Conservation (phyloP, 2,329 filamentous ascomycete genomes). For the Aspergillus sp. region DNA sequence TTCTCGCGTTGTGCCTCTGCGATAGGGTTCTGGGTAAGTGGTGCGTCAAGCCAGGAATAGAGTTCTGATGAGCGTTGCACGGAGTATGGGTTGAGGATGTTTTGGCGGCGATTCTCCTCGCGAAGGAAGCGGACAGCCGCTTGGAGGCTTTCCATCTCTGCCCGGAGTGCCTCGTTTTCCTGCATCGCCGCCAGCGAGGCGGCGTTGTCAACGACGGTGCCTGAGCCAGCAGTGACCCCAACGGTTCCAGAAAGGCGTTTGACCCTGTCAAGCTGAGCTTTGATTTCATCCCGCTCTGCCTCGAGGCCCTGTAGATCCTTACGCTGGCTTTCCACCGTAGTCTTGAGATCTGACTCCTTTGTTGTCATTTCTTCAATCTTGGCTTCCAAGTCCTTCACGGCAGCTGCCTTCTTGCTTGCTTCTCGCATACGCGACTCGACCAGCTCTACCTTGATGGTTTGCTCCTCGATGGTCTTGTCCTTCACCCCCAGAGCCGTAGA, state of each 20-base stretch:
- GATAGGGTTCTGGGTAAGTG: constrained; percentile 30
- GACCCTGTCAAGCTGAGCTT: constrained; percentile 42
- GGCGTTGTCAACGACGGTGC: constrained; percentile 38
- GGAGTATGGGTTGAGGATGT: constrained; percentile 43
- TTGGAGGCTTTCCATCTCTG: constrained; percentile 45
- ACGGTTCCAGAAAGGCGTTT: constrained; percentile 42
- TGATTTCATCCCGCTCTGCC: constrained; percentile 42
- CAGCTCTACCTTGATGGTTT: constrained; percentile 89
- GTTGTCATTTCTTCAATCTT: constrained; percentile 41
- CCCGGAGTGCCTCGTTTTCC: constrained; percentile 45
- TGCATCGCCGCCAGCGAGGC: constrained; percentile 42
- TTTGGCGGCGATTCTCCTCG: constrained; percentile 44
- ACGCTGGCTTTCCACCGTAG: constrained; percentile 35
- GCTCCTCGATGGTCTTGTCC: constrained; percentile 80
- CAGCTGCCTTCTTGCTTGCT: constrained; percentile 70
- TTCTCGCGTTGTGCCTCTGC: constrained; percentile 31
- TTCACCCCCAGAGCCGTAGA: constrained; percentile 69
- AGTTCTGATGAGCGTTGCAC: constrained; percentile 41
- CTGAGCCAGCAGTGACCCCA: constrained; percentile 37
- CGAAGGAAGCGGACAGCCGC: constrained; percentile 48
- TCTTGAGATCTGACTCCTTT: constrained; percentile 34
- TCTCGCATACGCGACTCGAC: constrained; percentile 85
- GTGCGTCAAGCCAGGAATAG: constrained; percentile 46
- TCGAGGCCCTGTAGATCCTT: constrained; percentile 39
- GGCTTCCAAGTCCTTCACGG: constrained; percentile 45